Evolutionary conservation across 169 alveolate genomes (phyloP).

Genomic region (Eimeria maxima): DNA sequence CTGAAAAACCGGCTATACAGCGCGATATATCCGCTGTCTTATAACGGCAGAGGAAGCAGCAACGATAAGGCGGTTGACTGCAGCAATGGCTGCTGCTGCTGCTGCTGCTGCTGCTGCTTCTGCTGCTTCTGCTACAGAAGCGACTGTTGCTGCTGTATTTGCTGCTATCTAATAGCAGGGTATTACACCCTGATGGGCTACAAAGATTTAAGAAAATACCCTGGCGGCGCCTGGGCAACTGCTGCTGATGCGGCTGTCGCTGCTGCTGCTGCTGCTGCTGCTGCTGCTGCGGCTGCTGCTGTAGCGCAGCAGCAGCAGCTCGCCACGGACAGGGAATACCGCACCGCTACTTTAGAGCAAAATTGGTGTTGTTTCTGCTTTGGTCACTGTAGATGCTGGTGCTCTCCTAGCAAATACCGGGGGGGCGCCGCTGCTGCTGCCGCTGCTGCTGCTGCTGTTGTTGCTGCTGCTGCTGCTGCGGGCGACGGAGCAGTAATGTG

Average conservation of each 20-base stretch:
- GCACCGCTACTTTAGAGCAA: not conserved
- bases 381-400: constrained; percentile 39
- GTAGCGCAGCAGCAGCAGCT: not conserved
- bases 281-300: constrained; percentile 16
- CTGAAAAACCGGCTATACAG: not conserved
- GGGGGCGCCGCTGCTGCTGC: constrained; percentile 55
- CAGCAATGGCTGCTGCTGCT: constrained; percentile 1
- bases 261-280: constrained; percentile 10
- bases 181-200: not conserved
- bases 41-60: not conserved
- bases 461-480: constrained; percentile 32
- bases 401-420: constrained; percentile 9
- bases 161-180: constrained; percentile 39
- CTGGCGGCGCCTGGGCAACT: not conserved
- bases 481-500: constrained; percentile 13
- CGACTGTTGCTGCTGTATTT: not conserved
- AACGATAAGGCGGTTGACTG: not conserved
- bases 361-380: not conserved
- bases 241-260: constrained; percentile 1
- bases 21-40: not conserved
- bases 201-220: not conserved
- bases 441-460: constrained; percentile 53
- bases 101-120: constrained; percentile 66
- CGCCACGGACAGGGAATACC: not conserved
- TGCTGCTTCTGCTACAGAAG: not conserved